Conservation (phyloP, 352 stramenopile genomes). For the Globisporangium nagaii region DNA sequence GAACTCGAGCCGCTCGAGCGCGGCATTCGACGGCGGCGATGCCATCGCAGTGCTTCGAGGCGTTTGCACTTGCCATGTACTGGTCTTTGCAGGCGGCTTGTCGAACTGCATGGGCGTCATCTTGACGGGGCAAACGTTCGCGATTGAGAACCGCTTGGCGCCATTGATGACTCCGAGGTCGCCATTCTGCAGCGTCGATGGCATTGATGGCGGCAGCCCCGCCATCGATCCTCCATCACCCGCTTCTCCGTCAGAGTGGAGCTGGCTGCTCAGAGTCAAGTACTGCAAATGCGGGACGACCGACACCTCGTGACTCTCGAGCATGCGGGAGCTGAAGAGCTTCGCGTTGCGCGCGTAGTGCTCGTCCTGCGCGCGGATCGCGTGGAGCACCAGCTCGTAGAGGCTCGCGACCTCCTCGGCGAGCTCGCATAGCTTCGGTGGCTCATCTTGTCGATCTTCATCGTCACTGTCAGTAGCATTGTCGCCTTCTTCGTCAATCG, state of each 20-base stretch:
- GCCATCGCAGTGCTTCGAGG: too few relatives aligned
- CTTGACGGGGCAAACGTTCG: slow-evolving; percentile 9
- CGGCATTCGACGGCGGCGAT: slow-evolving; percentile 2
- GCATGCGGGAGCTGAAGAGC: slow-evolving; percentile 58
- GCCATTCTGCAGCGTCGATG: not conserved
- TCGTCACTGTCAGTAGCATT: not conserved
- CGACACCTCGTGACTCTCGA: slow-evolving; percentile 59
- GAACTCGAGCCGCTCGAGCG: slow-evolving; percentile 30
- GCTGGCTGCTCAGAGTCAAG: not conserved
- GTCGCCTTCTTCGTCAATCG: not conserved
- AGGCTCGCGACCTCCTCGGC: not conserved
- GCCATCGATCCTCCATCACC: not conserved
- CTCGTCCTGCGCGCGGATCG: slow-evolving; percentile 53
- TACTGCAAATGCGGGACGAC: slow-evolving; percentile 17
- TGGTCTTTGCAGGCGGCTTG: not conserved
- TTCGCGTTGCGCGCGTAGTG: slow-evolving; percentile 60
- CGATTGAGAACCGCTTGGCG: slow-evolving; percentile 25
- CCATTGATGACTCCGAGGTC: slow-evolving; percentile 52
- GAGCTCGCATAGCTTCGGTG: not conserved
- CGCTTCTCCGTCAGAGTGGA: too few relatives aligned
- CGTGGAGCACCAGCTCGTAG: slow-evolving; percentile 26
- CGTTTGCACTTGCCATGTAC: too few relatives aligned
- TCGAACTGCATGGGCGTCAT: slow-evolving; percentile 3
- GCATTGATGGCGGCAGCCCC: too few relatives aligned
- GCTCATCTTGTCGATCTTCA: not conserved